These are phyloP conservation scores for Rhizodiscina lignyota DNA, from an alignment of 495 filamentous ascomycete genomes.

Conservation along the genomic window DNA sequence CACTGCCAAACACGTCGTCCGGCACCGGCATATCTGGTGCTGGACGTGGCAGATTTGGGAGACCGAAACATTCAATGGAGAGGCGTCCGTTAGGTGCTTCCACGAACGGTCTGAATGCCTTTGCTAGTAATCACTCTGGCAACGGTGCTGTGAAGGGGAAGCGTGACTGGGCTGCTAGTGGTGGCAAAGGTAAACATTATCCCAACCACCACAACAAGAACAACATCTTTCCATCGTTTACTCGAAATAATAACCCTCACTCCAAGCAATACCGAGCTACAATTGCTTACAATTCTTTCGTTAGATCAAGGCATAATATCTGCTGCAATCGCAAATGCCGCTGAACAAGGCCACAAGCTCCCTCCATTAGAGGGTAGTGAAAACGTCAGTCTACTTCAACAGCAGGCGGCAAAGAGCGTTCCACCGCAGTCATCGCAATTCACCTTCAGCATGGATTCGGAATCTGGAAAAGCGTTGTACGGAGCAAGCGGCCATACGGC, in stretches of 20 bases:
- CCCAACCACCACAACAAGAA: no score
- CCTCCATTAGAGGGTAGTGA: conserved; percentile 42
- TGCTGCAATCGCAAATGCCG: conserved; percentile 76
- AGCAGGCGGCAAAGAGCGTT: conserved; percentile 41
- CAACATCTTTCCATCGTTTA: no score
- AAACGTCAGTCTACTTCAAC: conserved; percentile 61
- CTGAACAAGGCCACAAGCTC: conserved; percentile 35
- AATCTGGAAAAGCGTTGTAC: conserved; percentile 50
- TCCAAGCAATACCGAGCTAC: no score
- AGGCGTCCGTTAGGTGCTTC: conserved; percentile 47
- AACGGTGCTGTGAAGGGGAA: conserved; percentile 2
- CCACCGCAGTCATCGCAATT: conserved; percentile 68
- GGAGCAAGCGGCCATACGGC: no score
- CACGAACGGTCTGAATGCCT: conserved; percentile 33
- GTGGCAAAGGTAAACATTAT: conserved; percentile 5
- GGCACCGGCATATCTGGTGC: conserved; percentile 57
- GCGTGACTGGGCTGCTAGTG: conserved; percentile 4
- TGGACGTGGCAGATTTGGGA: conserved; percentile 63
- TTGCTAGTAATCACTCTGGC: conserved; percentile 4
- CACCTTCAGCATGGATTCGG: conserved; percentile 77
- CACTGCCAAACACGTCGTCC: conserved; percentile 23
- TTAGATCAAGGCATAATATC: conserved; percentile 55
- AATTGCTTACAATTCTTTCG: not conserved
- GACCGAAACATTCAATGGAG: conserved; percentile 35
- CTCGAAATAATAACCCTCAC: no score